Conservation (phyloP, 2,329 filamentous ascomycete species). For the Monilinia vaccinii-corymbosi region DNA sequence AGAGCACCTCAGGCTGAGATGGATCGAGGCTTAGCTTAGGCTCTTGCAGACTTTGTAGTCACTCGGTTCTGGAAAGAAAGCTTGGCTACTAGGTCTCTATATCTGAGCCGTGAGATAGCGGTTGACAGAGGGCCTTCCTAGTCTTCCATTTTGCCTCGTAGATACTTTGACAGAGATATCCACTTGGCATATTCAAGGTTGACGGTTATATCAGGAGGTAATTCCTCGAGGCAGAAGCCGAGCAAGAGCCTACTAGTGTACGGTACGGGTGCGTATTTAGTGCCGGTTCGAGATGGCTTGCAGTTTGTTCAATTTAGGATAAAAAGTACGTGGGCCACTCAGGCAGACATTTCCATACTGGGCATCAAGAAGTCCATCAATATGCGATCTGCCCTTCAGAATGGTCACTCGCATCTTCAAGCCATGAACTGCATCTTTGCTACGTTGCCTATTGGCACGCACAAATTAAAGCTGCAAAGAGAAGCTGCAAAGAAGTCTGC, state of each 20-base stretch:
- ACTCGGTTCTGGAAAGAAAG: no score
- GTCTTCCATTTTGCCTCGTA: no score
- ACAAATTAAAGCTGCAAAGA: not conserved
- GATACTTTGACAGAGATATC: not conserved
- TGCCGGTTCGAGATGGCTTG: not conserved
- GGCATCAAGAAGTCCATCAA: not conserved
- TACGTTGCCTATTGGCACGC: not conserved
- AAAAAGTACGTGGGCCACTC: not conserved
- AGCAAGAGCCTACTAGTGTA: not conserved
- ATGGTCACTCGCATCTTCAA: not conserved
- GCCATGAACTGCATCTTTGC: not conserved
- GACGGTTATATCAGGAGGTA: not conserved
- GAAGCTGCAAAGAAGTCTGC: not conserved
- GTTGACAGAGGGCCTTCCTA: not conserved
- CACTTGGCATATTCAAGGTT: not conserved
- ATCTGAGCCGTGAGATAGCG: not conserved
- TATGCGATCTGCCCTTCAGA: not conserved
- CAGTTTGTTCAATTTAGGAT: not conserved
- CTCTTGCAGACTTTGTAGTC: no score
- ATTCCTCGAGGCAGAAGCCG: not conserved
- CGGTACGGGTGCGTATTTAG: not conserved
- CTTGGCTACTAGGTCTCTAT: not conserved
- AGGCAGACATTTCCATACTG: not conserved
- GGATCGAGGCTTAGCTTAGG: no score
- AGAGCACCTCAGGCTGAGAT: not conserved